A percentile compares a stretch with the other conserved stretches of the same genome.
phyloP scores from a whole-genome alignment of 1,284 basidiomycete species.

The Fereydounia khargensis region DNA sequence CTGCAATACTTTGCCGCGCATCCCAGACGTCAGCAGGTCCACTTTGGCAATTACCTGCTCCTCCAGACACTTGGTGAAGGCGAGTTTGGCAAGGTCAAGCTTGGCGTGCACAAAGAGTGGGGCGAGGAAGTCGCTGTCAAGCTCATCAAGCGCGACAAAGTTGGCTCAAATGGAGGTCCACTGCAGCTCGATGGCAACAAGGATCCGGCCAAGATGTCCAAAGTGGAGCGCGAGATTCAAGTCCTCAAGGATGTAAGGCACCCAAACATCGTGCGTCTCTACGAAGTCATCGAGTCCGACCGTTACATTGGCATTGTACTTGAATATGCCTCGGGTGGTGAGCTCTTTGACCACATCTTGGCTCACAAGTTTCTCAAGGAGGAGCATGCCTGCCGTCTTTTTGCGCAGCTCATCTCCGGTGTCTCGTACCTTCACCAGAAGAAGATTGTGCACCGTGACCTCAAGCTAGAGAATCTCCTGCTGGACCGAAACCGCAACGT shows the following conservation, averaged over 20 bases:
- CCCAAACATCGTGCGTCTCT: slow-evolving; percentile 95
- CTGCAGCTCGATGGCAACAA: slow-evolving; percentile 33
- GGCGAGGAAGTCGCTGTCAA: slow-evolving; percentile 99
- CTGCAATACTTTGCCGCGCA: slow-evolving; percentile 56
- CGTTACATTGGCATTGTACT: slow-evolving; percentile 99
- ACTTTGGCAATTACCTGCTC: slow-evolving; percentile 57
- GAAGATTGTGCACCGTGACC: slow-evolving; percentile 97
- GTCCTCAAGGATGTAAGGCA: slow-evolving; percentile 90
- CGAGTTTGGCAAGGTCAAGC: slow-evolving; percentile 99
- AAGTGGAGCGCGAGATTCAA: slow-evolving; percentile 96
- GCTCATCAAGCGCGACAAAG: slow-evolving; percentile 87
- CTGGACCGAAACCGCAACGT: slow-evolving; percentile 96
- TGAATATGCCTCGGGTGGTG: slow-evolving; percentile 92
- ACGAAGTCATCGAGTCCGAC: slow-evolving; percentile 99
- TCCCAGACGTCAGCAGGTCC: slow-evolving; percentile 54
- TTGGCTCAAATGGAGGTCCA: slow-evolving; percentile 67
- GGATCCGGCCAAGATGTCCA: slow-evolving; percentile 73
- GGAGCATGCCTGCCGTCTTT: slow-evolving; percentile 89
- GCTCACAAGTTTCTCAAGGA: slow-evolving; percentile 96
- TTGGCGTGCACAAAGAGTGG: slow-evolving; percentile 87
- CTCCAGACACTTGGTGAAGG: slow-evolving; percentile 69
- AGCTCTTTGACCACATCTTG: slow-evolving; percentile 97
- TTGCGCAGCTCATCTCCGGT: slow-evolving; percentile 96
- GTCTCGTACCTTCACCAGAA: slow-evolving; percentile 99
- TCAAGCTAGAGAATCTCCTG: slow-evolving; percentile 96